These are phyloP conservation scores for Opeltia flavorubescens DNA, from an alignment of 495 filamentous ascomycete species.

Conservation along the genomic window DNA sequence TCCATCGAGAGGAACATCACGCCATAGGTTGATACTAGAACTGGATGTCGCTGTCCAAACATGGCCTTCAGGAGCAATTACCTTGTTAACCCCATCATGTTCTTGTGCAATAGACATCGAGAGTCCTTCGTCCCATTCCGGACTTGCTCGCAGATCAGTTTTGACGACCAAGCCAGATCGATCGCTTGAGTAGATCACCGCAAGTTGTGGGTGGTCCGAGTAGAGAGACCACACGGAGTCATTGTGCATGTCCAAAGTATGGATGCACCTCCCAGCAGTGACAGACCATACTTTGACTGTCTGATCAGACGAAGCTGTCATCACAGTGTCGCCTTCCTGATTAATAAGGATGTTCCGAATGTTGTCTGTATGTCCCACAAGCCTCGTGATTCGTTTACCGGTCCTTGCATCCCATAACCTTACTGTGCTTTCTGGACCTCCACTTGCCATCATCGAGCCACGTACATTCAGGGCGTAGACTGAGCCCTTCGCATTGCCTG, in stretches of 20 bases:
- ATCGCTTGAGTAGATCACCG: constrained; percentile 88
- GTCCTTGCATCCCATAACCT: constrained; percentile 84
- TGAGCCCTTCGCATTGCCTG: constrained; percentile 78
- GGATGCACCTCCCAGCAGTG: constrained; percentile 85
- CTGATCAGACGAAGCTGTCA: constrained; percentile 92
- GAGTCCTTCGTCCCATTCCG: constrained; percentile 77
- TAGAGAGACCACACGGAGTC: constrained; percentile 95
- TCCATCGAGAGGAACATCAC: constrained; percentile 63
- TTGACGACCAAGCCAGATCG: constrained; percentile 84
- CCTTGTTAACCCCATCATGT: constrained; percentile 74
- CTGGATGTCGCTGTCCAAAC: constrained; percentile 92
- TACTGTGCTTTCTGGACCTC: constrained; percentile 87
- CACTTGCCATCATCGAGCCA: constrained; percentile 69
- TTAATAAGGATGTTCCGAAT: constrained; percentile 83
- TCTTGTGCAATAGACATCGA: constrained; percentile 83
- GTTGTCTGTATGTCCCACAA: constrained; percentile 96
- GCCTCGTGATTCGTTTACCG: constrained; percentile 84
- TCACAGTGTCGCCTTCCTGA: constrained; percentile 72
- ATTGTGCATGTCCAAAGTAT: constrained; percentile 97
- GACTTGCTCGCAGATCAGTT: constrained; percentile 67
- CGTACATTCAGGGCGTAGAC: constrained; percentile 78
- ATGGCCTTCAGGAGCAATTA: constrained; percentile 63
- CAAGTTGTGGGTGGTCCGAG: constrained; percentile 72
- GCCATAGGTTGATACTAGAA: constrained; percentile 92
- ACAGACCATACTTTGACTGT: constrained; percentile 97